Evolutionary conservation across 139 green algal species (phyloP).

Genomic region (Yamagishiella unicocca): DNA sequence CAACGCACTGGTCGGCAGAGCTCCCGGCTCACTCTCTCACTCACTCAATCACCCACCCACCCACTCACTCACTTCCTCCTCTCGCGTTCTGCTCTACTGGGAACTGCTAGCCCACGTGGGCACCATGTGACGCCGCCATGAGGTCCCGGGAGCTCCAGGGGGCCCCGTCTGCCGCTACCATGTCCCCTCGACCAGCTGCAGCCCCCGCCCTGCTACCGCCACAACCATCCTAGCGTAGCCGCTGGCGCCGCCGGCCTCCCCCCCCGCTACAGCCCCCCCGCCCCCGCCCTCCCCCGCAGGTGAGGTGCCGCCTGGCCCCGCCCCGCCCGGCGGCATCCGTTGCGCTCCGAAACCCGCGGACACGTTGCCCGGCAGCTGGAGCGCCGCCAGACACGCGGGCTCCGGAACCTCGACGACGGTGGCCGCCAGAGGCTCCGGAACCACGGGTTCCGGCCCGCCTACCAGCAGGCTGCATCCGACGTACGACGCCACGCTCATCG

Average conservation of each 20-base stretch:
- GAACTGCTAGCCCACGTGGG: no score
- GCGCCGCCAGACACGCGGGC: conserved; percentile 10
- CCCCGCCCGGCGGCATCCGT: not conserved
- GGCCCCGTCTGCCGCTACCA: no score
- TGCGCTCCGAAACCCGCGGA: not conserved
- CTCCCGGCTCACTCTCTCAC: no score
- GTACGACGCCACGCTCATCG: not conserved
- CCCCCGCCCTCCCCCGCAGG: not conserved
- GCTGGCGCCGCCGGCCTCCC: not conserved
- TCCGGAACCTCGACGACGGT: conserved; percentile 17
- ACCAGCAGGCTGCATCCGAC: not conserved
- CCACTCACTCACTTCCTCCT: no score
- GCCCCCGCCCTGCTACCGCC: conserved; percentile 20
- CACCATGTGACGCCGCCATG: no score
- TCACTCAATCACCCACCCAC: no score
- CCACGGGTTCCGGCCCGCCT: not conserved
- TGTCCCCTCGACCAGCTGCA: conserved; percentile 15
- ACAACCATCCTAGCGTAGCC: not conserved
- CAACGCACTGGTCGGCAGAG: no score
- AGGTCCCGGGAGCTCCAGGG: no score
- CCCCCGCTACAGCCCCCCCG: not conserved
- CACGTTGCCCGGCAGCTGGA: not conserved
- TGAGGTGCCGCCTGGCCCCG: not conserved
- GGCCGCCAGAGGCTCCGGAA: not conserved
- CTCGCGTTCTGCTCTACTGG: no score